Conservation (phyloP, 257 asterid species). For the Echites panduratus region DNA sequence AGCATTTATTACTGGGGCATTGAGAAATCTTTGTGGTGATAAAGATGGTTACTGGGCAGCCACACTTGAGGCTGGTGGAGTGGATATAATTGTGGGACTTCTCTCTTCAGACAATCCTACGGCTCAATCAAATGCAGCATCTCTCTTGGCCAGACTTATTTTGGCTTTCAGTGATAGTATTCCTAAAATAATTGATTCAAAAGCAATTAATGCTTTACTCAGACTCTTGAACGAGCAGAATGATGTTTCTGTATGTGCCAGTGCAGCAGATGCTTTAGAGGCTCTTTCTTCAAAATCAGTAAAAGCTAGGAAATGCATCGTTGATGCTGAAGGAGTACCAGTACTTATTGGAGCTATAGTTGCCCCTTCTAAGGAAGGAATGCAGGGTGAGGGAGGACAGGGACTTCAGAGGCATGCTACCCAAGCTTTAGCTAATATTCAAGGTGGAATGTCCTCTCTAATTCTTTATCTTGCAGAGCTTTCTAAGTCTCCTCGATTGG, state of each 20-base stretch:
- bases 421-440: constrained; percentile 63
- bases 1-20: constrained; percentile 68
- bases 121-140: constrained; percentile 79
- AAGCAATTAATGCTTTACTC: constrained; percentile 57
- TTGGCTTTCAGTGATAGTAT: constrained; percentile 57
- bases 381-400: constrained; percentile 70
- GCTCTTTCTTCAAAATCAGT: constrained; percentile 64
- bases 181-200: constrained; percentile 58
- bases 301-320: constrained; percentile 48
- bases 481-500: constrained; percentile 73
- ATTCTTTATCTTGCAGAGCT: constrained; percentile 74
- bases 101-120: constrained; percentile 59
- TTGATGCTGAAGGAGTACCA: constrained; percentile 58
- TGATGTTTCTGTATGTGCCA: constrained; percentile 68
- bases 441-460: constrained; percentile 63
- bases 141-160: constrained; percentile 71
- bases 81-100: constrained; percentile 60
- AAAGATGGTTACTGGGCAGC: constrained; percentile 73
- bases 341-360: constrained; percentile 69
- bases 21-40: constrained; percentile 85
- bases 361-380: constrained; percentile 82
- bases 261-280: constrained; percentile 84
- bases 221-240: constrained; percentile 52
- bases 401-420: constrained; percentile 64
- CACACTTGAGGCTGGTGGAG: constrained; percentile 83